Evolutionary conservation across 306 rosid genomes (phyloP), one percentile per base, ranked within the genome.

Genomic region (Pachyrhizus erosus): DNA sequence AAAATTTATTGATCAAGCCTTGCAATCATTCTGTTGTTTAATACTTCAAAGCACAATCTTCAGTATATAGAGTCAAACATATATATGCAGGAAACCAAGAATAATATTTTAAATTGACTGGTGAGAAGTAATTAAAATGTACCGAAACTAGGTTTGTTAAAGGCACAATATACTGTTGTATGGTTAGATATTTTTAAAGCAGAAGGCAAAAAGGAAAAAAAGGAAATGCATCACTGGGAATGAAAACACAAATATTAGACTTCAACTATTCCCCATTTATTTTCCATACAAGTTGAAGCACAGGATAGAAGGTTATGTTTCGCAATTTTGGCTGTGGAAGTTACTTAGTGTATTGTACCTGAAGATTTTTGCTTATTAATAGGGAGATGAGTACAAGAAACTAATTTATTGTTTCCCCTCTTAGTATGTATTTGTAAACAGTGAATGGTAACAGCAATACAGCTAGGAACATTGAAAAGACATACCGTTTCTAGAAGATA

Each of bases 401-500:
- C 76, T 70, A 46, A 31, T 23, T 46, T 12, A 54, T 33, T 69
- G 20, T 40, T 82, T 29, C 58, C 69, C 49, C 37, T 80, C 24
- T 46, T 42, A 52, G 5, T 5, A 39, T 51, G 42, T 73, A 60
- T 60, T 52, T 18, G 24, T 40, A 45, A 62, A 6, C 61, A 11
- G 48, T 26, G 49, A 70, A 72, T 20, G 52, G 65, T 65, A 13
- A 13, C 34, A 13, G 43, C 49, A 78, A 80, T 62, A 55, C 5
- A 18, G 61, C 68, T 14, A 51, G 73, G 49, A 55, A 40, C 46
- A 64, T n/a, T 33, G 14, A 17, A 61, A 64, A 55, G 18, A 27
- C 54, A 75, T 20, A 45, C 98, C 93, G 84, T 92, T 87, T 93
- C 99, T 42, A 95, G 88, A 73, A 93, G 77, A 85, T 84, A 95